Evolutionary conservation across 2,329 filamentous ascomycete genomes (phyloP).

Genomic region (Cladobotryum mycophilum): DNA sequence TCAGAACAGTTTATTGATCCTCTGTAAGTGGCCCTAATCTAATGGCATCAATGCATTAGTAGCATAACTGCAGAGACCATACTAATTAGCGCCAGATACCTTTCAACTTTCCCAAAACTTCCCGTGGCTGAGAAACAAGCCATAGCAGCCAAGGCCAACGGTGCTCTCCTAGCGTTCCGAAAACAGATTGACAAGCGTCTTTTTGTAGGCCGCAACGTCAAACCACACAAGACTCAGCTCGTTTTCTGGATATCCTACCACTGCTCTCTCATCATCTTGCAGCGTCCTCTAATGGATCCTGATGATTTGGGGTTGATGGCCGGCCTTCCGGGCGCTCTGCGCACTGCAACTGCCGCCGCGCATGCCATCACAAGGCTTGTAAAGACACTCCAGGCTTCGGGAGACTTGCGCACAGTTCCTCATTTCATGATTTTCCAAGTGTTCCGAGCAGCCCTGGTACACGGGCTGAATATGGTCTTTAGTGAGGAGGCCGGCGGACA

Average conservation of each 20-base stretch:
- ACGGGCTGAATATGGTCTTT: neutral
- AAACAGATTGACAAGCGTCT: slow-evolving; percentile 8
- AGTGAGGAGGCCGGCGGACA: slow-evolving; percentile 2
- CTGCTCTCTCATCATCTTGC: slow-evolving; percentile 3
- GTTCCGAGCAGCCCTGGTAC: slow-evolving; percentile 1
- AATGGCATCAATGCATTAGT: too few relatives aligned
- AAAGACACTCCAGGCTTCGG: neutral
- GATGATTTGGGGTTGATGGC: neutral
- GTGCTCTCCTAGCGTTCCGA: neutral
- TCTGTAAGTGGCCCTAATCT: neutral
- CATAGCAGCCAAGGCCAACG: slow-evolving; percentile 4
- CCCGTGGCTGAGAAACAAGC: slow-evolving; percentile 2
- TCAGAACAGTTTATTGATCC: slow-evolving; percentile 3
- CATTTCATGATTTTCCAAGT: slow-evolving; percentile 2
- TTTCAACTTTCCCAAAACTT: neutral
- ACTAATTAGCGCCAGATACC: neutral
- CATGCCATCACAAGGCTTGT: slow-evolving; percentile 3
- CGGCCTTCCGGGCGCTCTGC: slow-evolving; percentile 1
- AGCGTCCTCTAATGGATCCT: slow-evolving; percentile 3
- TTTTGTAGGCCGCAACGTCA: slow-evolving; percentile 3
- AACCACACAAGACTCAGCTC: slow-evolving; percentile 2
- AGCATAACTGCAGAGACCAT: too few relatives aligned
- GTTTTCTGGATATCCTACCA: slow-evolving; percentile 11
- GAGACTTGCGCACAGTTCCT: neutral
- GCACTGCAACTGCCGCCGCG: neutral